phyloP scores from a whole-genome alignment of 2,329 filamentous ascomycete species.

The Monilinia fructigena region DNA sequence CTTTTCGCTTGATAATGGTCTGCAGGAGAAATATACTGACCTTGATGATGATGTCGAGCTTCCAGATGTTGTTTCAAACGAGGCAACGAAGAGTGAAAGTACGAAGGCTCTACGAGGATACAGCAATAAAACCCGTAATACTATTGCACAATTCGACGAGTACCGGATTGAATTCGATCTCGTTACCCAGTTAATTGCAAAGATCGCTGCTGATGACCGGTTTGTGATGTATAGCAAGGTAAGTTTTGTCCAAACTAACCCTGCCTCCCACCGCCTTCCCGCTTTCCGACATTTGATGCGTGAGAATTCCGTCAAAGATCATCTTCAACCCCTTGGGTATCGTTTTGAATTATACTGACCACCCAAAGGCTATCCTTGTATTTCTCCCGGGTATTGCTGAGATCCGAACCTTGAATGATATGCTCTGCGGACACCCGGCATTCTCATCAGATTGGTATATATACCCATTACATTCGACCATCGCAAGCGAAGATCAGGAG shows the following conservation, averaged over 20 bases:
- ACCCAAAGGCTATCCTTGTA: conserved; percentile 73
- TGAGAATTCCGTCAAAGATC: background rate
- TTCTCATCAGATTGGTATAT: conserved; percentile 80
- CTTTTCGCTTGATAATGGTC: conserved; percentile 58
- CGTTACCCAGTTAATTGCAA: conserved; percentile 73
- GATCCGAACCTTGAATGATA: conserved; percentile 83
- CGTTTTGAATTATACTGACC: background rate
- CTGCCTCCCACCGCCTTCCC: no score
- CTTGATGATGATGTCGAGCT: conserved; percentile 59
- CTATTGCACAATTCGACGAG: conserved; percentile 78
- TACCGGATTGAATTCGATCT: conserved; percentile 89
- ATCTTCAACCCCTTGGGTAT: no score
- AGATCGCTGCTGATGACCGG: conserved; percentile 67
- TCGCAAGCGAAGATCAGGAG: conserved; percentile 95
- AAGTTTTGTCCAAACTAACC: background rate
- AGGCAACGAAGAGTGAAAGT: conserved; percentile 50
- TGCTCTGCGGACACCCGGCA: conserved; percentile 71
- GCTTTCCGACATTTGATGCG: background rate
- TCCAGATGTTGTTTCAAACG: conserved; percentile 51
- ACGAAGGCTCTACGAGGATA: conserved; percentile 69
- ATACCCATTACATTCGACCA: conserved; percentile 88
- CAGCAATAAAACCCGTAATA: conserved; percentile 70
- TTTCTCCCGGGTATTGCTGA: conserved; percentile 95
- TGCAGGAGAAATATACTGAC: conserved; percentile 52
- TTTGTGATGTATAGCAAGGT: conserved; percentile 68